Evolutionary conservation across 345 rosid species (phyloP).

Genomic region (Pugionium dolabratum): DNA sequence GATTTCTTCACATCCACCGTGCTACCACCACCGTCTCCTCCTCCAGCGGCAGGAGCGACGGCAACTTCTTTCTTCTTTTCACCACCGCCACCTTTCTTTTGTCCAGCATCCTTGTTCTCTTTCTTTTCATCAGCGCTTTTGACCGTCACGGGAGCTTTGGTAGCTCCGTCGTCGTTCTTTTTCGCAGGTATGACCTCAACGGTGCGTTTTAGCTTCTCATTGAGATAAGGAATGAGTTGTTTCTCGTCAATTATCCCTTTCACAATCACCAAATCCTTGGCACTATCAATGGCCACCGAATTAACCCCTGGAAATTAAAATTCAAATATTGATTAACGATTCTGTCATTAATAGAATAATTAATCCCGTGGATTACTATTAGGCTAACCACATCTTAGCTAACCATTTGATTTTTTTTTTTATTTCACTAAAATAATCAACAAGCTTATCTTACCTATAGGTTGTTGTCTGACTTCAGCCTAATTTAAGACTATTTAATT

Average conservation of each 20-base stretch:
- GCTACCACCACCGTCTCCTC: constrained; percentile 42
- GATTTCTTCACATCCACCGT: constrained; percentile 54
- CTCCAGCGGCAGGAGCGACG: constrained; percentile 6
- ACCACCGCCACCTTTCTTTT: constrained; percentile 37
- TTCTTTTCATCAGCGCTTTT: constrained; percentile 35
- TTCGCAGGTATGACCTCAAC: constrained; percentile 70
- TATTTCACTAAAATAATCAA: constrained; percentile 20
- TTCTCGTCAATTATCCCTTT: constrained; percentile 73
- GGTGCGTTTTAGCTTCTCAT: constrained; percentile 54
- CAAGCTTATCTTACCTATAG: constrained; percentile 1
- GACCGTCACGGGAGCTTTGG: constrained; percentile 35
- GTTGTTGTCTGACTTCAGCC: constrained; percentile 22
- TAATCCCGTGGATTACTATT: constrained; percentile 5
- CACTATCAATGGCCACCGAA: constrained; percentile 52
- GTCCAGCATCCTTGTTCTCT: constrained; percentile 31
- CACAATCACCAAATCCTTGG: constrained; percentile 69
- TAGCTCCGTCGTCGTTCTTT: constrained; percentile 33
- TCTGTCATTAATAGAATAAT: constrained; percentile 27
- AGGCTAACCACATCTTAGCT: constrained; percentile 34
- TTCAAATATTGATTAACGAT: constrained; percentile 7
- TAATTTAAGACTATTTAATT: constrained; percentile 14
- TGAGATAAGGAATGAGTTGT: constrained; percentile 53
- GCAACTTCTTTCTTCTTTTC: constrained; percentile 41
- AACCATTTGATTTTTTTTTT: constrained; percentile 14
- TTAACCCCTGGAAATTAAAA: constrained; percentile 56